phyloP scores from a whole-genome alignment of 768 basidiomycete genomes.

The Flagelloscypha sp. region DNA sequence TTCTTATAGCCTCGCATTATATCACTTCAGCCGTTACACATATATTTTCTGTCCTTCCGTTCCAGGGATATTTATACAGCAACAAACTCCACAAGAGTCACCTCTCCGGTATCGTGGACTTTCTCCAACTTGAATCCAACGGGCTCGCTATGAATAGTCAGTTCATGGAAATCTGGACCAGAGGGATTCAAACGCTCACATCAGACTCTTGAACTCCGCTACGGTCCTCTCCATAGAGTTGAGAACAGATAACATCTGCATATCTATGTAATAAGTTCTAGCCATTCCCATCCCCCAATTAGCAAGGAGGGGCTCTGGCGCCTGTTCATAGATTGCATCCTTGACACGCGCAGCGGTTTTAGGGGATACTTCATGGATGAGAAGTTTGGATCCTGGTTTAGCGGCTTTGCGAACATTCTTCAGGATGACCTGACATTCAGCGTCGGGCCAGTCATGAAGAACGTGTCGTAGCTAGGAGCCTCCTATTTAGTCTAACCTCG shows the following conservation, averaged over 20 bases:
- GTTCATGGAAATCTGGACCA: too few relatives aligned
- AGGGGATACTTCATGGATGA: constrained; percentile 24
- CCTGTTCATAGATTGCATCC: too few relatives aligned
- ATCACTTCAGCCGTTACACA: too few relatives aligned
- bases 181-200: too few relatives aligned
- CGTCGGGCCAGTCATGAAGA: constrained; percentile 35
- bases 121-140: constrained; percentile 28
- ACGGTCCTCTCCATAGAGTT: constrained; percentile 37
- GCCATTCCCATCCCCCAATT: constrained; percentile 37
- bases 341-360: neutral
- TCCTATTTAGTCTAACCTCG: too few relatives aligned
- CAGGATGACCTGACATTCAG: constrained; percentile 26
- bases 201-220: constrained; percentile 29
- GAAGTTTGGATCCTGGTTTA: constrained; percentile 23
- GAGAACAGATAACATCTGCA: constrained; percentile 35
- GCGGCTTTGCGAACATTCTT: constrained; percentile 27
- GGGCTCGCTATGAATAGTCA: too few relatives aligned
- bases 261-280: constrained; percentile 33
- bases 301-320: constrained; percentile 38
- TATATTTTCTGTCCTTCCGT: too few relatives aligned
- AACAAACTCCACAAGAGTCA: constrained; percentile 23
- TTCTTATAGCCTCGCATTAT: too few relatives aligned
- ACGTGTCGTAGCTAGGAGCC: too few relatives aligned
- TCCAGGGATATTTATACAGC: too few relatives aligned
- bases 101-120: constrained; percentile 28